Evolutionary conservation across 352 stramenopile species (phyloP).

Genomic region (Pythium oligandrum): DNA sequence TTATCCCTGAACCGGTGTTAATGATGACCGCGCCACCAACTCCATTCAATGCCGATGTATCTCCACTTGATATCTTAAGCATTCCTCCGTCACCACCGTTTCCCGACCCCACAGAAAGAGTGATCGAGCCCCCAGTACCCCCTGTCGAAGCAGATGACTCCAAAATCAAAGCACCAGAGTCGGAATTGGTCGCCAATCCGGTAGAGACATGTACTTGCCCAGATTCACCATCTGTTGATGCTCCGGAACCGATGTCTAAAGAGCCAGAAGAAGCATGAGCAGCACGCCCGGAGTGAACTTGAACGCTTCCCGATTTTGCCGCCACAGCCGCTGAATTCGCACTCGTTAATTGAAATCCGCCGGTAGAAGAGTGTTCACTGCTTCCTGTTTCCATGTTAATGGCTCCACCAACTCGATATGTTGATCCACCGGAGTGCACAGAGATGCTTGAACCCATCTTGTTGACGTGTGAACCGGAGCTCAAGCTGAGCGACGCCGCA

Average conservation of each 20-base stretch:
- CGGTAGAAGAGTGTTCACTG: slow-evolving; percentile 28
- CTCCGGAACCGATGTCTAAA: slow-evolving; percentile 4
- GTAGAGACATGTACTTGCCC: slow-evolving; percentile 12
- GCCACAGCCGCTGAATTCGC: slow-evolving; percentile 12
- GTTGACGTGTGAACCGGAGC: slow-evolving; percentile 27
- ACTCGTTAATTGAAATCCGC: slow-evolving; percentile 17
- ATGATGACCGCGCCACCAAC: slow-evolving; percentile 5
- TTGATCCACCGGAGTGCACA: slow-evolving; percentile 31
- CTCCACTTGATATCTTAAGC: slow-evolving; percentile 5
- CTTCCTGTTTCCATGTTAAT: slow-evolving; percentile 30
- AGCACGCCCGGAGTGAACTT: slow-evolving; percentile 9
- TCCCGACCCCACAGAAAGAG: slow-evolving; percentile 11
- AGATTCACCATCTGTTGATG: slow-evolving; percentile 6
- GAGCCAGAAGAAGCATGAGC: slow-evolving; percentile 12
- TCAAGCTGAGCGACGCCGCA: slow-evolving; percentile 25
- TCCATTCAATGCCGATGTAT: slow-evolving; percentile 1
- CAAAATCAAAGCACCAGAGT: slow-evolving; percentile 10
- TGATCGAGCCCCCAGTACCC: slow-evolving; percentile 12
- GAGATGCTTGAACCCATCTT: slow-evolving; percentile 31
- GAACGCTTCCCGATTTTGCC: slow-evolving; percentile 8
- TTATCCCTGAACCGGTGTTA: background rate
- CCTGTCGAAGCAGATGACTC: slow-evolving; percentile 7
- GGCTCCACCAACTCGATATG: slow-evolving; percentile 30
- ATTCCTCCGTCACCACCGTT: slow-evolving; percentile 14
- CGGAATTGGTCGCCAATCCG: slow-evolving; percentile 1